Conservation (phyloP, 345 rosid species). For the Chamaenerion angustifolium region DNA sequence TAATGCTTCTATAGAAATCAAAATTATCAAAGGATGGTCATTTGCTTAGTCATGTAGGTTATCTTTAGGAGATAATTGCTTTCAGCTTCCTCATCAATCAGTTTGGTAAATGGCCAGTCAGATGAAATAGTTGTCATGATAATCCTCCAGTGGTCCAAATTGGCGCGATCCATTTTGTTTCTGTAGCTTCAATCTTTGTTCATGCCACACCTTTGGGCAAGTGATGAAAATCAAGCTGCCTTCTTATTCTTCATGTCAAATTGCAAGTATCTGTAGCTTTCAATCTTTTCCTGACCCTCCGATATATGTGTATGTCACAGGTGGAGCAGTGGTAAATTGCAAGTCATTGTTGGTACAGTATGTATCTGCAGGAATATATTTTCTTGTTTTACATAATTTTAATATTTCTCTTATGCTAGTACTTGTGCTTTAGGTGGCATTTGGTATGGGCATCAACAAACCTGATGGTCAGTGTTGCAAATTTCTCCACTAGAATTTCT, state of each 20-base stretch:
- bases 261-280: background rate
- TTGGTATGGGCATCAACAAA: constrained; percentile 99
- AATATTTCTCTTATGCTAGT: constrained; percentile 3
- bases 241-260: background rate
- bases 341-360: constrained; percentile 97
- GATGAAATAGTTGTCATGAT: no score
- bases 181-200: background rate
- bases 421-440: constrained; percentile 60
- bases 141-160: no score
- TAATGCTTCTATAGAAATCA: no score
- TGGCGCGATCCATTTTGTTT: background rate
- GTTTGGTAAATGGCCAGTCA: no score
- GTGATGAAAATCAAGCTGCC: background rate
- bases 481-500: no score
- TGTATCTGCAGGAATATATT: constrained; percentile 12
- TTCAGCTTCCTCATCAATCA: no score
- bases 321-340: constrained; percentile 92
- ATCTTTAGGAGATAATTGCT: no score
- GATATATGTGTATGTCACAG: constrained; percentile 24
- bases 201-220: background rate
- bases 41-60: no score
- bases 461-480: constrained; percentile 72
- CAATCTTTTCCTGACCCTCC: background rate
- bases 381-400: constrained; percentile 3
- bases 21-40: no score